These are phyloP conservation scores for Aristolochia californica DNA, from an alignment of 164 flowering plant genomes.

Conservation along the genomic window DNA sequence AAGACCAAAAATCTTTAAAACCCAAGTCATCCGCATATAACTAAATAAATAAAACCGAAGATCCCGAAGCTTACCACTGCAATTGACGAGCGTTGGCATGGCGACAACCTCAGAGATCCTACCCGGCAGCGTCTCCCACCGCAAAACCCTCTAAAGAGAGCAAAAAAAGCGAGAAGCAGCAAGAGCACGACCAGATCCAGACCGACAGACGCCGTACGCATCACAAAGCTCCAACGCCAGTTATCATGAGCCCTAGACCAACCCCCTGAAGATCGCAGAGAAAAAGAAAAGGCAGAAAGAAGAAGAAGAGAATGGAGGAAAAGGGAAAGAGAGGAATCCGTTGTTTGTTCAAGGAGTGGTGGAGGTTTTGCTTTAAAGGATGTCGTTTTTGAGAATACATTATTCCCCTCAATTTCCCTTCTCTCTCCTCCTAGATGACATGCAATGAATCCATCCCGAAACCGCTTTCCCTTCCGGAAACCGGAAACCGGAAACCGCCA, in stretches of 20 bases:
- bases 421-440: neutral
- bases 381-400: neutral
- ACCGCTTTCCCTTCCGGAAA: neutral
- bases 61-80: conserved; percentile 15
- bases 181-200: neutral
- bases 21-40: neutral
- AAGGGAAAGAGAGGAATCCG: neutral
- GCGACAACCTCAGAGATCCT: conserved; percentile 1
- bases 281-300: neutral
- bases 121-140: conserved; percentile 3
- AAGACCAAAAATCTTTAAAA: neutral
- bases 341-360: too few relatives aligned
- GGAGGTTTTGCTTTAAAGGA: neutral
- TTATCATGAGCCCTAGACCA: conserved; percentile 6
- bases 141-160: conserved; percentile 9
- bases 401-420: neutral
- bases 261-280: too few relatives aligned
- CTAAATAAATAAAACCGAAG: neutral
- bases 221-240: conserved; percentile 8
- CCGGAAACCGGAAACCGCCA: neutral
- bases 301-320: neutral
- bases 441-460: neutral
- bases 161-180: conserved; percentile 8
- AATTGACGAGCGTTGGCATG: conserved; percentile 32
- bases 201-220: conserved; percentile 10